Percentiles rank a stretch among this genome's conserved stretches.
These are phyloP conservation scores for Wickerhamomyces canadensis DNA, from an alignment of 805 yeast genomes.

Conservation along the genomic window DNA sequence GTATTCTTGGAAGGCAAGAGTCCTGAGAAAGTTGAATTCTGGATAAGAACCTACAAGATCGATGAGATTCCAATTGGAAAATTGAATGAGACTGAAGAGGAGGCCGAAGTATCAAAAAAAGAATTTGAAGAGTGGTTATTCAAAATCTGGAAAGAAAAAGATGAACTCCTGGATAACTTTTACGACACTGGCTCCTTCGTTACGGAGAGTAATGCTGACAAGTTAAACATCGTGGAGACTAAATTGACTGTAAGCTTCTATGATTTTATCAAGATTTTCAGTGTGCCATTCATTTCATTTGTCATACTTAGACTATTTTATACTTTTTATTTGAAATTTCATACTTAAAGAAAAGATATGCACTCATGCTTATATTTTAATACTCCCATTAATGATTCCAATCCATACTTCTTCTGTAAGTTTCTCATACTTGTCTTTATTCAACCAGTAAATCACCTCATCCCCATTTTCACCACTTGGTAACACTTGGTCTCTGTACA, in stretches of 20 bases:
- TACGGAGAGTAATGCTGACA: conserved; percentile 12
- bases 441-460: conserved; percentile 70
- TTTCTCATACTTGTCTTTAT: conserved; percentile 45
- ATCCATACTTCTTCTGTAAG: conserved; percentile 57
- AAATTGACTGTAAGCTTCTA: conserved; percentile 16
- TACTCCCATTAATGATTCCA: conserved; percentile 21
- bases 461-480: conserved; percentile 60
- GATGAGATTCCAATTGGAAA: conserved; percentile 60
- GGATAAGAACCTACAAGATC: conserved; percentile 53
- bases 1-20: conserved; percentile 67
- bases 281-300: conserved; percentile 24
- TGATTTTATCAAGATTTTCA: conserved; percentile 28
- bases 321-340: background rate
- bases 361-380: conserved; percentile 14
- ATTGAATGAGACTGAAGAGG: conserved; percentile 40
- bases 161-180: conserved; percentile 57
- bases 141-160: conserved; percentile 74
- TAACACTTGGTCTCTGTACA: conserved; percentile 58
- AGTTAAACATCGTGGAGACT: conserved; percentile 11
- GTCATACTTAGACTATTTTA: conserved; percentile 13
- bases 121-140: conserved; percentile 73
- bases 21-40: conserved; percentile 61
- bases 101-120: conserved; percentile 31
- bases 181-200: conserved; percentile 50
- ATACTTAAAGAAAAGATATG: too few species aligned